Evolutionary conservation across 805 yeast species (phyloP), one percentile per base, ranked within the genome.

Genomic region (Kregervanrija delftensis): DNA sequence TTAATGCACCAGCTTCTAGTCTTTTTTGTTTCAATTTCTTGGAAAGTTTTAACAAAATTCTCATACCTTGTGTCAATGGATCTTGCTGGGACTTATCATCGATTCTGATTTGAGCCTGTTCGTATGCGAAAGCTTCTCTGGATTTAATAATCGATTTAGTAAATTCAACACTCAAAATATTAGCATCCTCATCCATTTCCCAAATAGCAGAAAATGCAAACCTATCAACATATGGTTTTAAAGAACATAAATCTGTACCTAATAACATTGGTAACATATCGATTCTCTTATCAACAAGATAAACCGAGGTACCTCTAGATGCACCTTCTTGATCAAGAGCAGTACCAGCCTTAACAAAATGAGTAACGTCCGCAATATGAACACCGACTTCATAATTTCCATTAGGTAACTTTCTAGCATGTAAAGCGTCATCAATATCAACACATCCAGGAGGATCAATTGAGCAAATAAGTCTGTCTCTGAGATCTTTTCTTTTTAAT

Each of bases 391-490:
- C 96, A 71, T 77, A 89, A 61, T 91, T 87, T 0, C 99, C 99
- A 62, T 93, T 93, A 1, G 96, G 89, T 41, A 93, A 72, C 43
- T 62, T 61, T 50, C 75, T 69, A 0, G 98, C 98, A 60, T 93
- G 99, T 40, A 93, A 71, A 1, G 99, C 99, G 69, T 93, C 96
- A 69, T 93, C 99, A 57, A 93, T 93, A 77, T 93, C 99, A 52
- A 90, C 97, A 79, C 98, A 91, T 30, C 85, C 83, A 2, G 97
- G 97, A 9, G 99, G 99, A 72, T 93, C 99, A 55, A 93, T 93
- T 17, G 96, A 85, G 63, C 99, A 93, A 35, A 93, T 86, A 40
- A 88, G 70, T 58, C 87, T 81, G 56, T 91, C 95, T 56, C 99
- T 78, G 47, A 90, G 73, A 63, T 93, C 99, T 42, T 71, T 76